These are phyloP conservation scores for Sporothrix inflata DNA, from an alignment of 2,329 filamentous ascomycete species.

Conservation along the genomic window DNA sequence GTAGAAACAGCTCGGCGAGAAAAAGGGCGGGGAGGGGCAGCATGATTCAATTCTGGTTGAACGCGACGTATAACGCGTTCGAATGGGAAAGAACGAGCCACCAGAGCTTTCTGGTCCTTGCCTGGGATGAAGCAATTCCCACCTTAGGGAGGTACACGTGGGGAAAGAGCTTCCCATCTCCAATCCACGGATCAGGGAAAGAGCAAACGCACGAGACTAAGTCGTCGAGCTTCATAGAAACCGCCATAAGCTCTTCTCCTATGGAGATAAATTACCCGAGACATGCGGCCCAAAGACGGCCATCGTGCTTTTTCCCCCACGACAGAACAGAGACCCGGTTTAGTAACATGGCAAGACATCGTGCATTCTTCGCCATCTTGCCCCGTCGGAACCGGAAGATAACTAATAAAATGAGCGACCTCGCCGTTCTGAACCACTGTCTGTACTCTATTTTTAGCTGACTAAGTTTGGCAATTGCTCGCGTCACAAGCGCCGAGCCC, in stretches of 20 bases:
- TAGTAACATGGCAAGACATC: neutral
- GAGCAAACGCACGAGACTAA: neutral
- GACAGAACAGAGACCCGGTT: neutral
- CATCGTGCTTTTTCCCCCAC: neutral
- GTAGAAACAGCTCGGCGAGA: neutral
- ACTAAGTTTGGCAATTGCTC: neutral
- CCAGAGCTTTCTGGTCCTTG: neutral
- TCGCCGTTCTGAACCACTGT: neutral
- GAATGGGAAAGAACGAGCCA: neutral
- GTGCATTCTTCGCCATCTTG: conserved; percentile 1
- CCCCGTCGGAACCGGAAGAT: conserved; percentile 3
- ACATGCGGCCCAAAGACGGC: neutral
- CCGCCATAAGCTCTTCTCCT: neutral
- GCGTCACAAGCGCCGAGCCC: conserved; percentile 1
- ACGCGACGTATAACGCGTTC: neutral
- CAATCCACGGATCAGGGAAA: neutral
- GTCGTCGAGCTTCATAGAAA: neutral
- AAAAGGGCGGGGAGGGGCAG: neutral
- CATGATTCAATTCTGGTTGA: neutral
- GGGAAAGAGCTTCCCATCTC: neutral
- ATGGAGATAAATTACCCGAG: neutral
- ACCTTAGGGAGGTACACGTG: neutral
- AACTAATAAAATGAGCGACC: neutral
- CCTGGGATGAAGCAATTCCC: neutral
- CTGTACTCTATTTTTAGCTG: conserved; percentile 1